Percentiles rank a stretch among this genome's conserved stretches.
Conservation (phyloP, 352 stramenopile genomes). For the Phytophthora litchii region DNA sequence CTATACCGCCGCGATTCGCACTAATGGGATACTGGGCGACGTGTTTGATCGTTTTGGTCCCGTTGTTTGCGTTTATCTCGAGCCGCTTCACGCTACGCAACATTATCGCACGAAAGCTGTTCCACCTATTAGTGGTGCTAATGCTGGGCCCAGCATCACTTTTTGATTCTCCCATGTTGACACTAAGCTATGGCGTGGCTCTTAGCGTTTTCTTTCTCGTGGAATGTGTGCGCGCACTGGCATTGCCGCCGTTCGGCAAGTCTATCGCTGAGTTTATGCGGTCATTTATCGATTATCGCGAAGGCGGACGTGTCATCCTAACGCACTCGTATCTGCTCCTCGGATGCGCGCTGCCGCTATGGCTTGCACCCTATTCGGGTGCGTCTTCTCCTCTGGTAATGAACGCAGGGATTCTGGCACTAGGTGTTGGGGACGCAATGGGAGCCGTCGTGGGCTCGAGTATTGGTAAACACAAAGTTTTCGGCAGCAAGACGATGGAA, state of each 20-base stretch:
- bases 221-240: conserved; percentile 69
- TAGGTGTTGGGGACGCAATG: conserved; percentile 83
- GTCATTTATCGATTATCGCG: conserved; percentile 78
- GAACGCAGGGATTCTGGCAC: conserved; percentile 72
- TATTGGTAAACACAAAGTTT: conserved; percentile 51
- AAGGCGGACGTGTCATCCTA: conserved; percentile 69
- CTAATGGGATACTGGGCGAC: conserved; percentile 66
- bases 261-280: conserved; percentile 66
- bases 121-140: conserved; percentile 78
- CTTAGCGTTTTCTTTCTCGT: conserved; percentile 71
- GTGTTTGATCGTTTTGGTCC: conserved; percentile 60
- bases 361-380: conserved; percentile 43
- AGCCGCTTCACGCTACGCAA: conserved; percentile 48
- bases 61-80: conserved; percentile 52
- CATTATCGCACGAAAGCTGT: conserved; percentile 83
- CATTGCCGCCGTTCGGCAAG: conserved; percentile 60
- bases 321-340: conserved; percentile 84
- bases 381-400: conserved; percentile 34
- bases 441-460: conserved; percentile 65
- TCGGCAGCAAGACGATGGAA: conserved; percentile 72
- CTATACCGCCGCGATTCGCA: conserved; percentile 29
- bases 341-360: conserved; percentile 75
- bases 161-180: conserved; percentile 58
- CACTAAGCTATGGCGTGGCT: conserved; percentile 80
- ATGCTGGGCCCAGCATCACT: conserved; percentile 80